These are phyloP conservation scores for Hippophae tibetana DNA, from an alignment of 306 rosid genomes.

Conservation along the genomic window DNA sequence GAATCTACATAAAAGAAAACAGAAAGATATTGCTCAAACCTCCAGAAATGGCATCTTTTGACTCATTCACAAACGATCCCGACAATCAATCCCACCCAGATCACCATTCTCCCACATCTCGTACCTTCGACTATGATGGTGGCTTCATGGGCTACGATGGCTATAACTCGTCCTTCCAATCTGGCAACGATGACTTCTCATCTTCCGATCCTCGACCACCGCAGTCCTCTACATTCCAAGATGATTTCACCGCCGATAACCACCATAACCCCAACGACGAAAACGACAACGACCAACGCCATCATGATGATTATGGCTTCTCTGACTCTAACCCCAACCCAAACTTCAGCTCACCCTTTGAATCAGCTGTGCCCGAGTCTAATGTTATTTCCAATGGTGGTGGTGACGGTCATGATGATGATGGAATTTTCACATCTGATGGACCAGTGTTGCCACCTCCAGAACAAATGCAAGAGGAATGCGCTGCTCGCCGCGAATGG, in stretches of 20 bases:
- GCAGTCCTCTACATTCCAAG: conserved; percentile 12
- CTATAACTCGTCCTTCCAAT: conserved; percentile 27
- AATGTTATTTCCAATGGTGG: conserved; percentile 12
- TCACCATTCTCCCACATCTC: conserved; percentile 18
- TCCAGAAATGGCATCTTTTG: conserved; percentile 51
- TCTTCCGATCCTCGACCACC: conserved; percentile 21
- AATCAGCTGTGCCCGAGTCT: conserved; percentile 12
- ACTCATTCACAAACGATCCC: conserved; percentile 36
- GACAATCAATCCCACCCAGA: conserved; percentile 24
- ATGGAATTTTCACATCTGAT: conserved; percentile 29
- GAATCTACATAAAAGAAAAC: too few relatives aligned
- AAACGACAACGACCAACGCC: conserved; percentile 10
- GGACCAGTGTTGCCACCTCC: conserved; percentile 68
- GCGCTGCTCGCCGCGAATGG: conserved; percentile 74
- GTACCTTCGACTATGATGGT: conserved; percentile 38
- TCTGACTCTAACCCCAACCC: conserved; percentile 33
- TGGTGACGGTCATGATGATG: conserved; percentile 13
- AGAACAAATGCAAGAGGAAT: conserved; percentile 65
- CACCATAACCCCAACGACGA: background rate
- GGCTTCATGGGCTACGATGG: conserved; percentile 19
- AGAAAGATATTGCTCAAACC: background rate
- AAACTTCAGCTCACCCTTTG: conserved; percentile 49
- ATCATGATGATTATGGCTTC: conserved; percentile 37
- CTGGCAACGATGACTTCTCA: conserved; percentile 21
- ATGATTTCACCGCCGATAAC: background rate